These are phyloP conservation scores for Pseudogymnoascus sp. DNA, from an alignment of 2,329 filamentous ascomycete species.

Conservation along the genomic window DNA sequence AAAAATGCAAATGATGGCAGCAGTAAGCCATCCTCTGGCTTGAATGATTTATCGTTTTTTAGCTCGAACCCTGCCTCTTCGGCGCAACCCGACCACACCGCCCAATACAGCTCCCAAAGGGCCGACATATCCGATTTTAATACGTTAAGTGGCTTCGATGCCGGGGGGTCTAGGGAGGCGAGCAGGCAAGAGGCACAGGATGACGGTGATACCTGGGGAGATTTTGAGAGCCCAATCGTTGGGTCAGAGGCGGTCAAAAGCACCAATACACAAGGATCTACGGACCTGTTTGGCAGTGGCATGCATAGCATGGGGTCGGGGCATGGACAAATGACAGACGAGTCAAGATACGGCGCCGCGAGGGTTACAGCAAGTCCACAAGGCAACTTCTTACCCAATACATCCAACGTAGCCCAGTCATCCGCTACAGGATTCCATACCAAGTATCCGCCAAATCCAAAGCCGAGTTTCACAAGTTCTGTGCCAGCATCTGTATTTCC, in stretches of 20 bases:
- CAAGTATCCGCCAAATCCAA: neutral
- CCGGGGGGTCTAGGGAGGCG: neutral
- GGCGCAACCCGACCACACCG: neutral
- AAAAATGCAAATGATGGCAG: neutral
- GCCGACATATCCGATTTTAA: neutral
- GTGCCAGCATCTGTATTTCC: neutral
- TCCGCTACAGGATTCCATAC: neutral
- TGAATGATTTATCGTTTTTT: conserved; percentile 5
- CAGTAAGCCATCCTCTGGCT: conserved; percentile 4
- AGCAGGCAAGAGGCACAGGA: neutral
- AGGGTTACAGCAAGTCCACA: neutral
- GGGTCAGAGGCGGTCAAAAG: neutral
- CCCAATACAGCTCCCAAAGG: neutral
- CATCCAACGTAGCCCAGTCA: neutral
- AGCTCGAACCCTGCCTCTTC: neutral
- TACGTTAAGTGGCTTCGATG: neutral
- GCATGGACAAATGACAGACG: neutral
- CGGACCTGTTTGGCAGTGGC: neutral
- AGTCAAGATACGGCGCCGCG: neutral
- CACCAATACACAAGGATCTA: neutral
- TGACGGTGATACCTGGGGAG: conserved; percentile 7
- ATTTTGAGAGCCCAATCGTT: conserved; percentile 5
- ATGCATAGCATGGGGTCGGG: neutral
- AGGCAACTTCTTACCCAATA: neutral
- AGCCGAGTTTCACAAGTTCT: neutral